phyloP scores from a whole-genome alignment of 495 filamentous ascomycete species.

The Cudoniella acicularis region DNA sequence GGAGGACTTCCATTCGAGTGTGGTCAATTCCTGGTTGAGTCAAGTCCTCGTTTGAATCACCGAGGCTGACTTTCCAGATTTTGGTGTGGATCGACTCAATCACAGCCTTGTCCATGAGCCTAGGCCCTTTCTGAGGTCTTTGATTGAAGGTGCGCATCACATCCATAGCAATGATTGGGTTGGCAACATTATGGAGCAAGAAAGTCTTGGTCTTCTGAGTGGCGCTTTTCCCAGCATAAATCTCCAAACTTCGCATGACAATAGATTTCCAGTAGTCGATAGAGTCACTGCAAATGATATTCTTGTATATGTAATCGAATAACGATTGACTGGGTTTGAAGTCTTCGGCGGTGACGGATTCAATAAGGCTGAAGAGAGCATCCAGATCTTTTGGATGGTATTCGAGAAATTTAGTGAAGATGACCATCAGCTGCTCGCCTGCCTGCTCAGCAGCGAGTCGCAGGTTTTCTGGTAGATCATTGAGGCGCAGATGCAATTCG shows the following conservation, averaged over 20 bases:
- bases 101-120: conserved; percentile 81
- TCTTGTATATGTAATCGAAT: conserved; percentile 75
- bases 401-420: conserved; percentile 75
- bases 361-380: conserved; percentile 78
- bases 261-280: conserved; percentile 85
- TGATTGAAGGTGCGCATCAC: conserved; percentile 65
- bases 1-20: conserved; percentile 91
- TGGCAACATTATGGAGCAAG: conserved; percentile 85
- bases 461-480: conserved; percentile 64
- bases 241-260: conserved; percentile 80
- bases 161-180: conserved; percentile 97
- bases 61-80: conserved; percentile 86
- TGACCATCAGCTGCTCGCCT: conserved; percentile 80
- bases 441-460: conserved; percentile 87
- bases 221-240: conserved; percentile 73
- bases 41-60: conserved; percentile 80
- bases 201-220: conserved; percentile 91
- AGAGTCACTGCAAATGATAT: conserved; percentile 80
- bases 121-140: conserved; percentile 53
- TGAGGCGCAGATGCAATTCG: conserved; percentile 62
- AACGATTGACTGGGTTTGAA: conserved; percentile 73
- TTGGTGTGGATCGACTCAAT: conserved; percentile 90
- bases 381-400: conserved; percentile 77
- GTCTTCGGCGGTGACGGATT: conserved; percentile 77
- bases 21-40: conserved; percentile 88